These are phyloP conservation scores for Cicer cuneatum DNA, from an alignment of 306 rosid species.

Conservation along the genomic window DNA sequence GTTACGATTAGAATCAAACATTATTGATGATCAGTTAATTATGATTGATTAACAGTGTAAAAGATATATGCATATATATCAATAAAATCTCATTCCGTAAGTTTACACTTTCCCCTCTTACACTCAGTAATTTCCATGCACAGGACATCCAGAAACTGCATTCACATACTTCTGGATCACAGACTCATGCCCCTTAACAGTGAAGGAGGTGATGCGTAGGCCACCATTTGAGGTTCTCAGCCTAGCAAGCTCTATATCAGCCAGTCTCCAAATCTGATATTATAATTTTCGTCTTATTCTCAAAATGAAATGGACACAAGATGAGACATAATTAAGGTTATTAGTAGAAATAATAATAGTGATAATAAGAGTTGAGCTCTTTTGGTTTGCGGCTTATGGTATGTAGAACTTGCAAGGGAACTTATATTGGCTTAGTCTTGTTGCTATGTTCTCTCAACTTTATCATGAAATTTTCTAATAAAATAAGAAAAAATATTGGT, in stretches of 20 bases:
- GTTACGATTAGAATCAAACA: too few relatives aligned
- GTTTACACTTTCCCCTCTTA: constrained; percentile 4
- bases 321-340: constrained; percentile 22
- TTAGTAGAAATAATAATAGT: constrained; percentile 24
- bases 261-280: constrained; percentile 72
- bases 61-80: too few relatives aligned
- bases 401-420: constrained; percentile 17
- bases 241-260: constrained; percentile 81
- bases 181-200: constrained; percentile 90
- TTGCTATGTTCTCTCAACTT: background rate
- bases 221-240: constrained; percentile 93
- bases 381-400: constrained; percentile 39
- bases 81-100: too few relatives aligned
- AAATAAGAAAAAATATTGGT: background rate
- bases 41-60: too few relatives aligned
- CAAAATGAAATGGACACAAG: constrained; percentile 35
- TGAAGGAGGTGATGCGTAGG: constrained; percentile 66
- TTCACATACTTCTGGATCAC: constrained; percentile 94
- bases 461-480: background rate
- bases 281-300: constrained; percentile 31
- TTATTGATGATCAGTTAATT: too few relatives aligned
- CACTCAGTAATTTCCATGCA: constrained; percentile 5
- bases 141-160: constrained; percentile 80
- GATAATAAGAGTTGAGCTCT: constrained; percentile 32
- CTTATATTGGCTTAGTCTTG: background rate